Conservation (phyloP, 495 filamentous ascomycete genomes). For the Penicillium antarcticum region DNA sequence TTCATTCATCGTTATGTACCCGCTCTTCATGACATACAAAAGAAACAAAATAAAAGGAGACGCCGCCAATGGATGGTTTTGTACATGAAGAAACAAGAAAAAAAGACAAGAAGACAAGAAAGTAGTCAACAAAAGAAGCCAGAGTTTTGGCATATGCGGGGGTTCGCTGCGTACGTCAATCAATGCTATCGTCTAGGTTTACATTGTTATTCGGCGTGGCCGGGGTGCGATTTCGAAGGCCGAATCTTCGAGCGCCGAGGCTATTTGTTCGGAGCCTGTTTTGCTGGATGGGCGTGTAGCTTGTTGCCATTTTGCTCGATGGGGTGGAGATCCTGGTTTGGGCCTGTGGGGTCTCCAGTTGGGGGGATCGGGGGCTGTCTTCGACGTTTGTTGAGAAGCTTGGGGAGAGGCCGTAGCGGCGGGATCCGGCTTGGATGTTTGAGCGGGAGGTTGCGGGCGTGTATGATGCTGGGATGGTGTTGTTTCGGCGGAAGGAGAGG, state of each 20-base stretch:
- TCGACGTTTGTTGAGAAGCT: constrained; percentile 23
- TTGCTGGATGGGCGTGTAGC: constrained; percentile 42
- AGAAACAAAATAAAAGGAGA: background rate
- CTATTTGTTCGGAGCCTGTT: constrained; percentile 40
- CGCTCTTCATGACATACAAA: constrained; percentile 1
- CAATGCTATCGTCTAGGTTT: constrained; percentile 38
- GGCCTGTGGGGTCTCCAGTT: constrained; percentile 18
- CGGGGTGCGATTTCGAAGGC: constrained; percentile 32
- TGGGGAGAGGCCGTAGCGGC: constrained; percentile 41
- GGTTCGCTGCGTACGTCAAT: constrained; percentile 22
- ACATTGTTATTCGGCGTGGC: constrained; percentile 24
- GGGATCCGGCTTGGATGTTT: constrained; percentile 45
- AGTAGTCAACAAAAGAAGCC: background rate
- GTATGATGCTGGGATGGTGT: constrained; percentile 34
- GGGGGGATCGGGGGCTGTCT: constrained; percentile 18
- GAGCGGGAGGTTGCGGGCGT: constrained; percentile 42
- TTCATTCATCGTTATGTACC: constrained; percentile 9
- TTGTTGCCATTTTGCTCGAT: constrained; percentile 38
- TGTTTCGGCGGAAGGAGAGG: constrained; percentile 42
- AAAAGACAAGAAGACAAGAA: constrained; percentile 1
- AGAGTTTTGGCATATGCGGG: background rate
- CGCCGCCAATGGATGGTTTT: constrained; percentile 18
- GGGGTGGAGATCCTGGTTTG: constrained; percentile 36
- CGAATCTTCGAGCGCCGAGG: constrained; percentile 37
- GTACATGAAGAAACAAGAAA: constrained; percentile 12